Evolutionary conservation across 2,329 filamentous ascomycete genomes (phyloP).

Genomic region (Pyrenophora tritici-repentis): DNA sequence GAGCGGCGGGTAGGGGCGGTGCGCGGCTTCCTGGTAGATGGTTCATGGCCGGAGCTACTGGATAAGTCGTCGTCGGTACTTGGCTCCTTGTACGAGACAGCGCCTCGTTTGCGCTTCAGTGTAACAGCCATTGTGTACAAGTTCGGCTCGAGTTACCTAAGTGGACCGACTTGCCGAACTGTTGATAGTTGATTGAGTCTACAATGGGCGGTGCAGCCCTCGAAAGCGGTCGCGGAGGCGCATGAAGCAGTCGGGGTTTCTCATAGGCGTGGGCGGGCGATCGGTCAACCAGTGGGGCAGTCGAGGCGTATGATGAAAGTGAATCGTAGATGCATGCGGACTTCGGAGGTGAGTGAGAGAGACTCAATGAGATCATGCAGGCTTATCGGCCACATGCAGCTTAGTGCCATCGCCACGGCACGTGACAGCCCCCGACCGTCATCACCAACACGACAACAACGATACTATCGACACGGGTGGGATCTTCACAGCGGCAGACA

Average conservation of each 20-base stretch:
- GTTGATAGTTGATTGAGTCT: background rate
- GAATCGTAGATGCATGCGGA: constrained; percentile 12
- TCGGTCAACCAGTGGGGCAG: background rate
- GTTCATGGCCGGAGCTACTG: constrained; percentile 24
- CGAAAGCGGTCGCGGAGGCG: constrained; percentile 1
- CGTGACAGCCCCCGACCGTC: constrained; percentile 2
- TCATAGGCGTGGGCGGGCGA: too few relatives aligned
- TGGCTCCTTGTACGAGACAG: constrained; percentile 46
- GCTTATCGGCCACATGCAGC: background rate
- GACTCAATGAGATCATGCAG: constrained; percentile 11
- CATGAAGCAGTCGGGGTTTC: background rate
- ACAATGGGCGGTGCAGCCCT: constrained; percentile 9
- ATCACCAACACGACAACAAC: background rate
- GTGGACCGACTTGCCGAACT: background rate
- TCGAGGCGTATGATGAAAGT: constrained; percentile 1
- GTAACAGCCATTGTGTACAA: constrained; percentile 31
- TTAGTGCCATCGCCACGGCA: constrained; percentile 5
- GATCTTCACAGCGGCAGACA: background rate
- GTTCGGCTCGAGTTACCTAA: background rate
- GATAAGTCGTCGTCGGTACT: constrained; percentile 41
- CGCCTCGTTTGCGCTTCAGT: constrained; percentile 43
- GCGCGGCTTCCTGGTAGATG: constrained; percentile 15
- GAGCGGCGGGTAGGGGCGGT: constrained; percentile 31
- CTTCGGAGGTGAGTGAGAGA: constrained; percentile 8
- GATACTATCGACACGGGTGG: background rate